Percentiles rank a stretch among this genome's conserved stretches.
These are phyloP conservation scores for Paradendryphiella salina DNA, from an alignment of 2,329 filamentous ascomycete species.

Conservation along the genomic window DNA sequence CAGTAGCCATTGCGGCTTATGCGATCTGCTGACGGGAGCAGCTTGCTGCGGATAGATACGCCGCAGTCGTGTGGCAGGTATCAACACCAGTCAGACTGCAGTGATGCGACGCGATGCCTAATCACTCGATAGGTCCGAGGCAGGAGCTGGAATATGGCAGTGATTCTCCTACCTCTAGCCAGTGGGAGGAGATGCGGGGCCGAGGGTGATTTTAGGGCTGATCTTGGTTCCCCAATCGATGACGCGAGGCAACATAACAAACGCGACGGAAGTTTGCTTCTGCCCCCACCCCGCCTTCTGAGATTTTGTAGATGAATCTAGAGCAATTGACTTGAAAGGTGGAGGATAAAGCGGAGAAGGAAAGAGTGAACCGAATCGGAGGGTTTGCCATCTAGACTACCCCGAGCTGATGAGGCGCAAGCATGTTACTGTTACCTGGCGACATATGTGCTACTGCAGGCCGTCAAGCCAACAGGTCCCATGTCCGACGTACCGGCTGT, in stretches of 20 bases:
- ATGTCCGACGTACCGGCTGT: conserved; percentile 27
- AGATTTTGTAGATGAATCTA: too few species aligned
- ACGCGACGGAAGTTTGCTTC: not conserved
- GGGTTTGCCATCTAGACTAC: conserved; percentile 8
- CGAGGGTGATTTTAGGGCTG: conserved; percentile 29
- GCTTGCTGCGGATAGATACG: conserved; percentile 8
- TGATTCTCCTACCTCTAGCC: conserved; percentile 25
- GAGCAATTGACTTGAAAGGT: not conserved
- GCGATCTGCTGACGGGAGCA: conserved; percentile 25
- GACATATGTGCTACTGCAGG: conserved; percentile 20
- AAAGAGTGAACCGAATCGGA: conserved; percentile 6
- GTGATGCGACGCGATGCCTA: conserved; percentile 9
- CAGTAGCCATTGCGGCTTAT: conserved; percentile 25
- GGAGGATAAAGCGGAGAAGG: not conserved
- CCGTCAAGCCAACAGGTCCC: conserved; percentile 24
- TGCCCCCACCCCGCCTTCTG: not conserved
- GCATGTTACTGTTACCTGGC: conserved; percentile 21
- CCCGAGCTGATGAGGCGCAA: conserved; percentile 25
- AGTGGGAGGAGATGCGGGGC: conserved; percentile 37
- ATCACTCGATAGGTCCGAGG: conserved; percentile 15
- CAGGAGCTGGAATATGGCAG: conserved; percentile 19
- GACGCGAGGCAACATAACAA: conserved; percentile 21
- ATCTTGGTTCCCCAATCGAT: conserved; percentile 25
- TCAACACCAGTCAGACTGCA: conserved; percentile 10
- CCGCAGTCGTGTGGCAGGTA: conserved; percentile 21